Evolutionary conservation across 371 early-diverging fungal genomes (phyloP).

Genomic region (Entomophthora muscae): DNA sequence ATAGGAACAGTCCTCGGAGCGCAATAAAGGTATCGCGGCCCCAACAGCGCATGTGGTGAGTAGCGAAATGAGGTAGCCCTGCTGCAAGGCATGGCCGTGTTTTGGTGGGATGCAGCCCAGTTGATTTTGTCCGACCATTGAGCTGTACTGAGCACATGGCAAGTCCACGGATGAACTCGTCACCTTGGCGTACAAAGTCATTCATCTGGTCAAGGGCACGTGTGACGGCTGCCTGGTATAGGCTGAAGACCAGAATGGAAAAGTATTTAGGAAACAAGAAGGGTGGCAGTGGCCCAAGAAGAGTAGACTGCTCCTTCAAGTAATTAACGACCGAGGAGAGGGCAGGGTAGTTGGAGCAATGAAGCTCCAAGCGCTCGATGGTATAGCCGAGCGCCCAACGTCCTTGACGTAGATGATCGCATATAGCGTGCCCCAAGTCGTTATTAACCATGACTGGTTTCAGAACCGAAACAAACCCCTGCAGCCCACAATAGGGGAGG

Average conservation of each 20-base stretch:
- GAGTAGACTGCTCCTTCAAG: conserved; percentile 45
- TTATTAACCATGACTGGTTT: conserved; percentile 55
- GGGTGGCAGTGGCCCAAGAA: conserved; percentile 50
- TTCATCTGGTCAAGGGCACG: conserved; percentile 41
- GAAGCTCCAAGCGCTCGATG: conserved; percentile 42
- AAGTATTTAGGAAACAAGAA: conserved; percentile 89
- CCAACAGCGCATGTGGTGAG: conserved; percentile 90
- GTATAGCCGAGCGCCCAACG: conserved; percentile 84
- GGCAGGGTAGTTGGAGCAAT: conserved; percentile 24
- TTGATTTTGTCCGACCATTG: conserved; percentile 49
- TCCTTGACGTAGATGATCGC: conserved; percentile 73
- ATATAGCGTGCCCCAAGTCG: conserved; percentile 85
- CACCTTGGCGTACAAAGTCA: conserved; percentile 32
- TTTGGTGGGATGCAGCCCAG: conserved; percentile 54
- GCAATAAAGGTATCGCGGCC: conserved; percentile 93
- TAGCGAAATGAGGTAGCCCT: conserved; percentile 90
- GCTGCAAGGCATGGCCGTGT: conserved; percentile 61
- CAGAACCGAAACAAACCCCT: conserved; percentile 74
- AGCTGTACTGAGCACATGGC: conserved; percentile 71
- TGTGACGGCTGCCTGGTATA: conserved; percentile 45
- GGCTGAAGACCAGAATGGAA: conserved; percentile 52
- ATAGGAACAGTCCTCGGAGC: conserved; percentile 64
- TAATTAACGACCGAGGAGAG: conserved; percentile 37
- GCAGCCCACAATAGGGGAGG: conserved; percentile 76
- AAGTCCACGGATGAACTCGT: conserved; percentile 46